These are phyloP conservation scores for Blastobotrys illinoisensis DNA, from an alignment of 1,139 yeast genomes.

Conservation along the genomic window DNA sequence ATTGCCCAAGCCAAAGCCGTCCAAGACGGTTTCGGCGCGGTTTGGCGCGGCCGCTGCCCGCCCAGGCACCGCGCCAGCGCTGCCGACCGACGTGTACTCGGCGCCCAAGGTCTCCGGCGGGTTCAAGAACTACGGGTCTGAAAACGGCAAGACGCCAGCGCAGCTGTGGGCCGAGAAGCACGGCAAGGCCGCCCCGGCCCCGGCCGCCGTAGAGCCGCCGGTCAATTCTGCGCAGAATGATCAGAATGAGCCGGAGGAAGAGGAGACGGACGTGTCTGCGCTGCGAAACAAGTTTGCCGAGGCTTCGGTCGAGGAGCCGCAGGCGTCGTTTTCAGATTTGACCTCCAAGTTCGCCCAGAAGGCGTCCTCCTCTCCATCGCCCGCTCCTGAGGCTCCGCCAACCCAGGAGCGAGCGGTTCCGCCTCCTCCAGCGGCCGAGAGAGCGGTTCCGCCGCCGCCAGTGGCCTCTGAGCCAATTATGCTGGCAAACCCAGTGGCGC, in stretches of 20 bases:
- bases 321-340: constrained; percentile 18
- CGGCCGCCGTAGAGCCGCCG: constrained; percentile 14
- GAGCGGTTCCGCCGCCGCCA: constrained; percentile 13
- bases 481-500: constrained; percentile 13
- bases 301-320: constrained; percentile 15
- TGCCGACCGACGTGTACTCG: constrained; percentile 47
- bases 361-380: constrained; percentile 15
- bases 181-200: constrained; percentile 40
- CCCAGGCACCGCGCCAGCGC: constrained; percentile 27
- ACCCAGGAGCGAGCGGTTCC: constrained; percentile 2
- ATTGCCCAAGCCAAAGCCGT: constrained; percentile 60
- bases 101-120: constrained; percentile 58
- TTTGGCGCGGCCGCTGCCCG: constrained; percentile 8
- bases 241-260: constrained; percentile 16
- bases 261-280: constrained; percentile 17
- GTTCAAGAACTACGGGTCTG: constrained; percentile 63
- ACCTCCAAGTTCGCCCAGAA: constrained; percentile 20
- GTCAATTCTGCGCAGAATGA: not conserved
- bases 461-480: constrained; percentile 12
- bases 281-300: constrained; percentile 20
- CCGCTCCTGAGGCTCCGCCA: constrained; percentile 12
- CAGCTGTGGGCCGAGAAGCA: constrained; percentile 93
- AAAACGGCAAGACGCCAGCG: constrained; percentile 86
- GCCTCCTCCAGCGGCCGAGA: constrained; percentile 8
- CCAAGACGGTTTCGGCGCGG: constrained; percentile 47